Conservation (phyloP, 305 asterid genomes). For the Withania somnifera region DNA sequence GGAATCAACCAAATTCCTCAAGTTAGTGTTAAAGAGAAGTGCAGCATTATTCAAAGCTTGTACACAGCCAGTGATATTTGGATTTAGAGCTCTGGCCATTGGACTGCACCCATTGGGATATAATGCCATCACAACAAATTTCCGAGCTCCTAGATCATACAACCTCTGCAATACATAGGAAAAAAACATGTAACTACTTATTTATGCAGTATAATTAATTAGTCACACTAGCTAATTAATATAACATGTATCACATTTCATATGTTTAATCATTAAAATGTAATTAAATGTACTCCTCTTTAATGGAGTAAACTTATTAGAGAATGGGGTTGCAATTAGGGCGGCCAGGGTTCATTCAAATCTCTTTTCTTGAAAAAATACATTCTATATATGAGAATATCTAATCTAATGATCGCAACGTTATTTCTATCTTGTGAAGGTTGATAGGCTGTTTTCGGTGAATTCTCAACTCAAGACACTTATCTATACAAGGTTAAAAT, state of each 20-base stretch:
- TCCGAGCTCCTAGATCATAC: conserved; percentile 56
- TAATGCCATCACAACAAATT: conserved; percentile 48
- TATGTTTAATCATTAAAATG: not conserved
- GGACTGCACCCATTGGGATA: conserved; percentile 77
- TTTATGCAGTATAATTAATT: not conserved
- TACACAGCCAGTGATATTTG: conserved; percentile 29
- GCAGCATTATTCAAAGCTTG: conserved; percentile 34
- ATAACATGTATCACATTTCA: not conserved
- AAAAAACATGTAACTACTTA: not conserved
- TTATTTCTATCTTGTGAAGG: too few relatives aligned
- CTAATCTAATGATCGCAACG: too few relatives aligned
- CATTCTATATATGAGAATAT: too few relatives aligned
- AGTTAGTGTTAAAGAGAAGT: conserved; percentile 36
- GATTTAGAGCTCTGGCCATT: conserved; percentile 26
- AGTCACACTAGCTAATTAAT: not conserved
- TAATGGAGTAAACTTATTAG: not conserved
- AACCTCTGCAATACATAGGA: conserved; percentile 31
- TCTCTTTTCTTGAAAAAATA: not conserved
- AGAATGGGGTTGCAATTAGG: not conserved
- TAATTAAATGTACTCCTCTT: not conserved
- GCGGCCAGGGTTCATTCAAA: not conserved
- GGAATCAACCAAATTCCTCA: conserved; percentile 30
- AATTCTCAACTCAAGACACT: too few relatives aligned
- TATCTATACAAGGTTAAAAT: too few relatives aligned
- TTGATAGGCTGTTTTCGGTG: too few relatives aligned